Base-by-base conservation (phyloP, 345 rosid species). In the Carallia brachiata region DNA sequence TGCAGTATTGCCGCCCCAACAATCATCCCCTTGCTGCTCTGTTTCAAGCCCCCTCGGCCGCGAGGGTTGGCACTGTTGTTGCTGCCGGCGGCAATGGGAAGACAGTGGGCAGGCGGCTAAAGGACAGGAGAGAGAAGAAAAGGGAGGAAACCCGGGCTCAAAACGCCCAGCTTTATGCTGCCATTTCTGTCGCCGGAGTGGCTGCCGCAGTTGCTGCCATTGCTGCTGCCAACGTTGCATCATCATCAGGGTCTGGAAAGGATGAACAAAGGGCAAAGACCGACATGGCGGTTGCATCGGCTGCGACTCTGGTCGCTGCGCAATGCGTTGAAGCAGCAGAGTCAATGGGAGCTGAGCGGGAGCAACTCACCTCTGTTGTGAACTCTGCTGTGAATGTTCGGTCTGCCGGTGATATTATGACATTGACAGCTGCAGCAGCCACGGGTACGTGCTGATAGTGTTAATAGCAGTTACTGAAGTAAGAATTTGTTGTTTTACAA, bases 281-380 rank as follows among this genome's bases (percentile, higher is more conserved):
- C 0, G 90, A 89, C 52, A 77, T 86, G 93, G 98, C 97, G 0
- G 90, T 93, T 48, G 97, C 98, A 5, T 87, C 98, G 0, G 98
- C 98, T 0, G 97, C 98, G 1, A 85, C 94, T 0, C 75, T 93
- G 36, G 97, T 91, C 1, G 98, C 98, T 0, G 96, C 97, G 0
- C 97, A 93, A 65, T 93, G 98, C 4, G 90, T 91, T 1, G 98
- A 93, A 80, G 89, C 89, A 0, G 98, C 98, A 0, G 98, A 93
- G 72, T 89, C 88, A 0, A 80, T 89, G 92, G 98, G 97, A 17
- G 96, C 97, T 0, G 98, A 93, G 77, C 87, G 97, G 1, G 94
- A 91, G 15, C 90, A 87, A 36, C 78, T 93, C 34, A 87, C 97
- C 34, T 77, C 87, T 0, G 87, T 89, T 6, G 86, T 94, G n/a